A percentile compares a stretch with the other conserved stretches of the same genome.
These are phyloP conservation scores for Nepenthes gracilis DNA, from an alignment of 148 eudicot genomes.

Conservation along the genomic window DNA sequence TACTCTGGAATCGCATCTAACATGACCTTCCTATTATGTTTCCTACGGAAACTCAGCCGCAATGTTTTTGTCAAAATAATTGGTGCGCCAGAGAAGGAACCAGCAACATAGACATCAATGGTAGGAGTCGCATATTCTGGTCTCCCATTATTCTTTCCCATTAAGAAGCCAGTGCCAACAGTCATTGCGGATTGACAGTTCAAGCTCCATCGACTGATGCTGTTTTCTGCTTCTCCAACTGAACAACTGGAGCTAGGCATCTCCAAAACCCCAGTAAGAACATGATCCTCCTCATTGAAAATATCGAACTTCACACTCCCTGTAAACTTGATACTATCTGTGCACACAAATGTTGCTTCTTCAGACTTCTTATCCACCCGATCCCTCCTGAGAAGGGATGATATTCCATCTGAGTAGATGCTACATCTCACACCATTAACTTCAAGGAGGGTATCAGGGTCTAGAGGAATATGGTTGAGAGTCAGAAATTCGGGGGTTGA, in stretches of 20 bases:
- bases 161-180: conserved; percentile 36
- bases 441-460: conserved; percentile 63
- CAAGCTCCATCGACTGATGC: conserved; percentile 45
- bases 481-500: conserved; percentile 59
- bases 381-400: conserved; percentile 52
- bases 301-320: conserved; percentile 71
- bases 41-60: conserved; percentile 36
- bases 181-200: conserved; percentile 36
- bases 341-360: conserved; percentile 66
- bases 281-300: conserved; percentile 35
- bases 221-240: conserved; percentile 21
- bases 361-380: conserved; percentile 65
- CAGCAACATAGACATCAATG: conserved; percentile 74
- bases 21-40: conserved; percentile 31
- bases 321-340: conserved; percentile 50
- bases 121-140: conserved; percentile 27
- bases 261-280: conserved; percentile 52
- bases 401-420: conserved; percentile 43
- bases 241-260: conserved; percentile 29
- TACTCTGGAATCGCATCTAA: conserved; percentile 55
- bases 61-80: conserved; percentile 54
- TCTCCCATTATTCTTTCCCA: conserved; percentile 31
- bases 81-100: conserved; percentile 48
- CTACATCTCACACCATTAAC: conserved; percentile 56
- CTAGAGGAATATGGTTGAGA: conserved; percentile 54